Evolutionary conservation across 2,329 filamentous ascomycete genomes (phyloP), one percentile per base, ranked within the genome.

Genomic region (Parasarocladium wereldwijsianum): DNA sequence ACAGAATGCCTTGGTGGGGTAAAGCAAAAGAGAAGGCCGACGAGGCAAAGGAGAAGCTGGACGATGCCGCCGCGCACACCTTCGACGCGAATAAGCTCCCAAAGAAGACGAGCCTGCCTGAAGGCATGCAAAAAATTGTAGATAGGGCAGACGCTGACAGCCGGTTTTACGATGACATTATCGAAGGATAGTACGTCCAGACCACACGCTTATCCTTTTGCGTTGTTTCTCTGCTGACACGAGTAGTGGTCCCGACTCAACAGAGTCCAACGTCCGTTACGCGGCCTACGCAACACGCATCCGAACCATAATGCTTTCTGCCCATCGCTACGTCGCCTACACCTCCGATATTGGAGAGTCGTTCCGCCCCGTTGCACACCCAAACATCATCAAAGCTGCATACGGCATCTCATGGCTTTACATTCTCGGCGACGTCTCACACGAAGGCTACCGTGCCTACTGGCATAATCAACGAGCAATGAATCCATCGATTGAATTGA

Each of bases 391-490:
- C 8, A 71, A 77, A 35, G 63, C 71, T 27, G 90, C 90, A 5
- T 98, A 98, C 48, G 87, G 72, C 28, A 62, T 98, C 24, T 93
- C 83, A 2, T 96, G 90, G 90, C 64, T 80, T 8, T 98, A 98
- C 47, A 70, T 98, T 14, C 55, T 85, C 10, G 87, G 90, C 28
- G 90, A 98, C 47, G 87, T 96, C 27, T 66, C 70, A 19, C 77
- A 94, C 48, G 90, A 98, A 54, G 87, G 90, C 5, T 96, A 93
- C 62, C 93, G 94, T 50, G 78, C 87, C 6, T 96, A 94, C 51
- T 69, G 80, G 52, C 72, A 80, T 33, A 96, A 98, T 49, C 81
- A 90, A 52, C 68, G 70, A 22, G 64, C 72, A 1, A 55, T 85
- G 14, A 70, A 86, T 41, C 83, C 84, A 0, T 62, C 75, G 8